Percentiles rank a stretch among this genome's conserved stretches.
Evolutionary conservation across 352 stramenopile genomes (phyloP).

Genomic region (Pythium sukuiense): DNA sequence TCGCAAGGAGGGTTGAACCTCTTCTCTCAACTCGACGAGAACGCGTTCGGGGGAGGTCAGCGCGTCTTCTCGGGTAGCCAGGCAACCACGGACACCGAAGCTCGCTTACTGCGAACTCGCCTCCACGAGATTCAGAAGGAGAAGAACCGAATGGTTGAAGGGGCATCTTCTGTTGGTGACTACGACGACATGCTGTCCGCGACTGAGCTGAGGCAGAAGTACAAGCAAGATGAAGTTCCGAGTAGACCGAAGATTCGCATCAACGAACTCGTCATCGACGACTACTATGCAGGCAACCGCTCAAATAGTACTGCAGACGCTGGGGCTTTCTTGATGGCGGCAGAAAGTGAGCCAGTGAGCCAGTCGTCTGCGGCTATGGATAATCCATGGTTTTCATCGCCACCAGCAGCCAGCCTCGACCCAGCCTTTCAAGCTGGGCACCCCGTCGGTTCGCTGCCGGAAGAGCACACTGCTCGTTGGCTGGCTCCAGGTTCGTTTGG

Average conservation of each 20-base stretch:
- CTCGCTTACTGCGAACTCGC: constrained; percentile 70
- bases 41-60: constrained; percentile 67
- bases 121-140: constrained; percentile 78
- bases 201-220: constrained; percentile 51
- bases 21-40: constrained; percentile 76
- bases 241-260: constrained; percentile 52
- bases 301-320: constrained; percentile 19
- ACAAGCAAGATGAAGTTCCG: constrained; percentile 41
- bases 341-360: constrained; percentile 20
- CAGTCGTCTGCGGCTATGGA: constrained; percentile 13
- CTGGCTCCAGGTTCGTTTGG: constrained; percentile 30
- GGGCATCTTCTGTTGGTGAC: constrained; percentile 25
- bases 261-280: constrained; percentile 85
- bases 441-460: constrained; percentile 38
- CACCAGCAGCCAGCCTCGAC: not conserved
- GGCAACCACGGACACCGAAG: constrained; percentile 78
- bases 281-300: constrained; percentile 68
- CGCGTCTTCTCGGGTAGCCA: constrained; percentile 65
- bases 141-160: constrained; percentile 55
- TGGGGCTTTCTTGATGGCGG: constrained; percentile 61
- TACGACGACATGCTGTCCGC: constrained; percentile 61
- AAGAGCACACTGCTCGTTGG: constrained; percentile 71
- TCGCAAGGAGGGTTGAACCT: constrained; percentile 44
- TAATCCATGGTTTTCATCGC: constrained; percentile 69
- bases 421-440: constrained; percentile 22